These are phyloP conservation scores for Xerophyta viscosa DNA, from an alignment of 106 monocot species.

Conservation along the genomic window DNA sequence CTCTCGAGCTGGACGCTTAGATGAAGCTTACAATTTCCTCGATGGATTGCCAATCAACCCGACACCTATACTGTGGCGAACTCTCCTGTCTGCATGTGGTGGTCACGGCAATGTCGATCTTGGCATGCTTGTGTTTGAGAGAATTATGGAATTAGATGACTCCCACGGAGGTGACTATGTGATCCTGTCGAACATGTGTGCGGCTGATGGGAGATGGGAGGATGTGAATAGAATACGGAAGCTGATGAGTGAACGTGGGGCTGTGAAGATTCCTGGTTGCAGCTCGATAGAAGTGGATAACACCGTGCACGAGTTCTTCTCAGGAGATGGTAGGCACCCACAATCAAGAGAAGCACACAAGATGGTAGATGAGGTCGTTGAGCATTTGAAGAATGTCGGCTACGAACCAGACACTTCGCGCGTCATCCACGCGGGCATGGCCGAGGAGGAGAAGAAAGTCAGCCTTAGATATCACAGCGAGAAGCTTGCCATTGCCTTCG, in stretches of 20 bases:
- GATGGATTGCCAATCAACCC: conserved; percentile 38
- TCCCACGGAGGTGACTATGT: conserved; percentile 72
- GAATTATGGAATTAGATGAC: conserved; percentile 51
- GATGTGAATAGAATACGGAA: conserved; percentile 43
- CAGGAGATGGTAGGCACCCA: conserved; percentile 53
- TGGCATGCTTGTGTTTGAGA: conserved; percentile 50
- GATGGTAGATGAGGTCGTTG: conserved; percentile 55
- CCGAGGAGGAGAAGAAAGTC: conserved; percentile 56
- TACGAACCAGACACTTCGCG: conserved; percentile 50
- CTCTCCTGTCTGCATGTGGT: conserved; percentile 51
- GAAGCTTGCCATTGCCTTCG: conserved; percentile 80
- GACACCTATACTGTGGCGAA: conserved; percentile 61
- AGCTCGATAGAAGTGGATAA: conserved; percentile 63
- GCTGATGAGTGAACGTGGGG: conserved; percentile 46
- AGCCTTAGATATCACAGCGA: conserved; percentile 77
- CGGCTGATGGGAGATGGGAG: conserved; percentile 40
- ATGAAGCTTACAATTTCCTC: conserved; percentile 55
- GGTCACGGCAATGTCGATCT: conserved; percentile 46
- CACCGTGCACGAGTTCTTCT: conserved; percentile 72
- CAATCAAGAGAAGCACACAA: conserved; percentile 26
- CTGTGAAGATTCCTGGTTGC: conserved; percentile 62
- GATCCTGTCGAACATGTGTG: conserved; percentile 65
- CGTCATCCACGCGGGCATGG: conserved; percentile 44
- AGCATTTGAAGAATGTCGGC: conserved; percentile 41
- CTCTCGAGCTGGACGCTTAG: conserved; percentile 43